Percentiles rank a stretch among this genome's conserved stretches.
These are phyloP conservation scores for Funneliformis geosporum DNA, from an alignment of 192 early-diverging fungal genomes.

Conservation along the genomic window DNA sequence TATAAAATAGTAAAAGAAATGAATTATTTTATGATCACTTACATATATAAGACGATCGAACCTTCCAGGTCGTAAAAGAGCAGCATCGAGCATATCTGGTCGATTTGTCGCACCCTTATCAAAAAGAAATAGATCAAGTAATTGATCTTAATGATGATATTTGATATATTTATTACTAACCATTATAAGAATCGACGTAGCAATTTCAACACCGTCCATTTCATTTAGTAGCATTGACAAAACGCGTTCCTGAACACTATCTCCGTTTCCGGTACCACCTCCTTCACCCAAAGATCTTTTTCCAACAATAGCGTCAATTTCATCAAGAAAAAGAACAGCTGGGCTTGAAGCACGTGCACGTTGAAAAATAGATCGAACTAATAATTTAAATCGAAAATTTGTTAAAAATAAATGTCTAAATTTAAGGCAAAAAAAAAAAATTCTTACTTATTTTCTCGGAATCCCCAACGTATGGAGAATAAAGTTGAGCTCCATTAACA, in stretches of 20 bases:
- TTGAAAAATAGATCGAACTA: constrained; percentile 77
- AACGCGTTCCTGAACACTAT: constrained; percentile 79
- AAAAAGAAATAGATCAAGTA: neutral
- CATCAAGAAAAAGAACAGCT: constrained; percentile 94
- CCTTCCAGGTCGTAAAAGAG: constrained; percentile 79
- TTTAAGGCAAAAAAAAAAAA: constrained; percentile 1
- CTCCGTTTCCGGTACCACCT: constrained; percentile 57
- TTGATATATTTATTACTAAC: constrained; percentile 37
- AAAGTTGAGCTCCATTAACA: constrained; percentile 77
- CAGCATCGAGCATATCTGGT: constrained; percentile 85
- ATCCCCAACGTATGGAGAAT: constrained; percentile 82
- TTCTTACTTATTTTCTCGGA: constrained; percentile 73
- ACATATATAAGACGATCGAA: constrained; percentile 85
- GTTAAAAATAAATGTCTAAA: neutral
- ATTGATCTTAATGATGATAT: constrained; percentile 20
- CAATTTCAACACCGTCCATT: constrained; percentile 87
- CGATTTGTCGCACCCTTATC: constrained; percentile 81
- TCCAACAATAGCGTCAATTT: constrained; percentile 95
- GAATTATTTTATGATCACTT: neutral
- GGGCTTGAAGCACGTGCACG: constrained; percentile 78
- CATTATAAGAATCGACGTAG: constrained; percentile 72
- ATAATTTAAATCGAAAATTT: neutral
- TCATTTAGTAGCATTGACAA: constrained; percentile 81
- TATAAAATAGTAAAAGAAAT: neutral
- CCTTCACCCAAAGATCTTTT: constrained; percentile 59